phyloP scores from a whole-genome alignment of 1,139 yeast species.

The Yamadazyma friedrichii region DNA sequence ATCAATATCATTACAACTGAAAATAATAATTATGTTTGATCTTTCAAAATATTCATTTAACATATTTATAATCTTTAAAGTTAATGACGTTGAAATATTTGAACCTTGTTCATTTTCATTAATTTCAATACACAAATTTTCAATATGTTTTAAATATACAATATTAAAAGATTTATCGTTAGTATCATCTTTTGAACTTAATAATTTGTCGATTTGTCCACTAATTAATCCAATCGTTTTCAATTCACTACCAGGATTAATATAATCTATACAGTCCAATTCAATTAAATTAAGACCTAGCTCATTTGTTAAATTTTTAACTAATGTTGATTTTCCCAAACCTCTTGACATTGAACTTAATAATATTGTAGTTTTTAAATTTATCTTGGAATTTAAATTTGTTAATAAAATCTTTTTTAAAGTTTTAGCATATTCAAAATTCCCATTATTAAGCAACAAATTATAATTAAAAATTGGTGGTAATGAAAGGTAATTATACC shows the following conservation, averaged over 20 bases:
- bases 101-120: constrained; percentile 64
- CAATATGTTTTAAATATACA: constrained; percentile 70
- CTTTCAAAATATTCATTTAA: constrained; percentile 51
- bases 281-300: constrained; percentile 70
- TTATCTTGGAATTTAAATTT: constrained; percentile 33
- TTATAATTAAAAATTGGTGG: constrained; percentile 41
- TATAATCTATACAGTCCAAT: constrained; percentile 64
- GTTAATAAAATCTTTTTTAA: constrained; percentile 52
- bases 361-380: constrained; percentile 61
- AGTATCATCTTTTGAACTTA: constrained; percentile 9
- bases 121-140: constrained; percentile 65
- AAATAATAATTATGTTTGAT: constrained; percentile 48
- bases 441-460: constrained; percentile 13
- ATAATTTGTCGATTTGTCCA: constrained; percentile 69
- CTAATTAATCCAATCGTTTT: constrained; percentile 76
- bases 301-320: constrained; percentile 52
- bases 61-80: constrained; percentile 59
- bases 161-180: constrained; percentile 33
- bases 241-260: constrained; percentile 68
- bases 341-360: constrained; percentile 71
- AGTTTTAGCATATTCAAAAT: constrained; percentile 52
- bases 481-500: constrained; percentile 49
- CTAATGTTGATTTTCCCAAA: constrained; percentile 72
- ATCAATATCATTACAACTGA: constrained; percentile 74
- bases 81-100: constrained; percentile 50